Conservation (phyloP, 1,284 basidiomycete genomes). For the Austroboletus sp. region DNA sequence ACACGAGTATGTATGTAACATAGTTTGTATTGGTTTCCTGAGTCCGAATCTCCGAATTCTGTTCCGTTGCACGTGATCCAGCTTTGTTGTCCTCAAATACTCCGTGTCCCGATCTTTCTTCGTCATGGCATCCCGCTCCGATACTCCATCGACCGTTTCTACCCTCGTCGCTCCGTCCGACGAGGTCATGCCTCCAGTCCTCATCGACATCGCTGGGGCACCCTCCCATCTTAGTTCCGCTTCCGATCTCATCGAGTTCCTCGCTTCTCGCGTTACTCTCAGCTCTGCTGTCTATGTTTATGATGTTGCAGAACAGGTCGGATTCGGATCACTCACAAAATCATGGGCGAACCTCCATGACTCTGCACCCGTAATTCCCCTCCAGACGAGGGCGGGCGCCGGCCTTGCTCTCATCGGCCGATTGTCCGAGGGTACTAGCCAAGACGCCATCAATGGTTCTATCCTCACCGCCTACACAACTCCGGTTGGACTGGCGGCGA, state of each 20-base stretch:
- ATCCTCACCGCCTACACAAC: conserved; percentile 73
- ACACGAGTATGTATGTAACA: not conserved
- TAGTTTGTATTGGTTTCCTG: too few relatives aligned
- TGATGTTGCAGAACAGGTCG: conserved; percentile 72
- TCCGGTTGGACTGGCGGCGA: conserved; percentile 65
- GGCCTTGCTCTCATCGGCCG: conserved; percentile 79
- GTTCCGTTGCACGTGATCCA: conserved; percentile 23
- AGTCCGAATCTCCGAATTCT: not conserved
- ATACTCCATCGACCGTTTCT: not conserved
- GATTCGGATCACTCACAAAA: conserved; percentile 67
- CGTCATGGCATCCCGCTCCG: conserved; percentile 17
- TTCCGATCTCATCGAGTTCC: conserved; percentile 59
- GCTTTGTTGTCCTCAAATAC: too few relatives aligned
- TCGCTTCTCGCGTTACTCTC: conserved; percentile 48
- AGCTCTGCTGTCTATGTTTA: conserved; percentile 72
- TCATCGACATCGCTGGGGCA: conserved; percentile 10
- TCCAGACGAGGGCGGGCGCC: conserved; percentile 85
- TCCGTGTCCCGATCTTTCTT: not conserved
- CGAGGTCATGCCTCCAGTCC: conserved; percentile 20
- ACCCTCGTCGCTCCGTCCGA: conserved; percentile 22
- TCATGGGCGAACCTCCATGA: conserved; percentile 44
- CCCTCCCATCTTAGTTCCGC: conserved; percentile 44
- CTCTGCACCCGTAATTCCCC: conserved; percentile 54
- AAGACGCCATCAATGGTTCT: conserved; percentile 50
- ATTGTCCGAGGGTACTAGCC: conserved; percentile 70